Evolutionary conservation across 495 filamentous ascomycete genomes (phyloP), one percentile per base, ranked within the genome.

Genomic region (Penicillium ochrochloron): DNA sequence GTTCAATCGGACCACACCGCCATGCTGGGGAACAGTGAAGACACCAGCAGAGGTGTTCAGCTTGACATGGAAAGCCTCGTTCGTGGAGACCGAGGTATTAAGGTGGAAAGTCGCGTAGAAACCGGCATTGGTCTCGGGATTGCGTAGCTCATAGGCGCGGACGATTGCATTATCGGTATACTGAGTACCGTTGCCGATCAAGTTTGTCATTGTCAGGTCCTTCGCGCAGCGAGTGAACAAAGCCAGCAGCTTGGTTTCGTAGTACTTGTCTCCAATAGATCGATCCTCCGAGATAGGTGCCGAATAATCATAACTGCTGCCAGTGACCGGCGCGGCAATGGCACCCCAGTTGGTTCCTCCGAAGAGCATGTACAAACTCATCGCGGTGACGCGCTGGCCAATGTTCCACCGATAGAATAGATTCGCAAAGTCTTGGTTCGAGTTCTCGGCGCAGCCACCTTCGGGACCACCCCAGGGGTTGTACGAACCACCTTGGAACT

Each of bases 401-500:
- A 88, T 82, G 56, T 84, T 81, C 70, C 85, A 82, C 0, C 84
- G 75, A 63, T 88, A 89, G 74, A 84, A 87, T 11, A 88, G 64
- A 53, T 88, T 87, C n/a, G 83, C 84, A 65, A 86, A 87, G 51
- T 80, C 80, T 11, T 83, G 67, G 63, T 73, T 62, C 59, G 80
- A 79, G 44, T 79, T 66, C 39, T 82, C 78, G 42, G 79, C 77
- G 54, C 82, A 83, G 15, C 75, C 79, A 23, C 84, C 86, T 62
- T 83, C 75, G 0, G 86, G 84, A 12, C 83, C 83, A 39, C 81
- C 83, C 86, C 86, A 89, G 14, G 85, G 85, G 68, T 86, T 86
- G 63, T 85, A 88, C 9, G 78, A 81, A n/a, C 86, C 86, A 25
- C 86, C 86, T 67, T 89, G 86, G 70, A 88, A 89, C 66, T 89